Conservation (phyloP, 805 yeast species). For the Alloascoidea hylecoeti region DNA sequence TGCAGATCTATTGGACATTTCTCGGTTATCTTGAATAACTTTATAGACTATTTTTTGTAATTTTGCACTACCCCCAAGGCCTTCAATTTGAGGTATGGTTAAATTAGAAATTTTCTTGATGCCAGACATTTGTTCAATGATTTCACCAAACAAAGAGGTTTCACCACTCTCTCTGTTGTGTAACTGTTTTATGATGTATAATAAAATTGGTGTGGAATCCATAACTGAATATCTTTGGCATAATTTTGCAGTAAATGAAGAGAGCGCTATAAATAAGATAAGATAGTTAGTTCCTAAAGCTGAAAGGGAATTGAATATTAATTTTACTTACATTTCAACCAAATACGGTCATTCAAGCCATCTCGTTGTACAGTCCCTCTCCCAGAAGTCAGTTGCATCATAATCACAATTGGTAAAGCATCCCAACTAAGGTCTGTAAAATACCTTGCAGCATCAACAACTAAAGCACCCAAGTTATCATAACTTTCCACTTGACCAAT, state of each 20-base stretch:
- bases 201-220: constrained; percentile 47
- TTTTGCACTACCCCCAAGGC: constrained; percentile 50
- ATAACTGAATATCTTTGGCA: constrained; percentile 40
- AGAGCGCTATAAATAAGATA: constrained; percentile 28
- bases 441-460: constrained; percentile 65
- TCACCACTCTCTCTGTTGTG: constrained; percentile 45
- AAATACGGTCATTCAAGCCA: constrained; percentile 67
- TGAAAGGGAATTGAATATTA: background rate
- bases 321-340: constrained; percentile 48
- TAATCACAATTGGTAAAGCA: constrained; percentile 56
- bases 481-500: constrained; percentile 83
- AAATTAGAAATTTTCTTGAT: constrained; percentile 56
- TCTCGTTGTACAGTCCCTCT: constrained; percentile 56
- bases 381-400: constrained; percentile 58
- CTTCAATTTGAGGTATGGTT: constrained; percentile 46
- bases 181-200: constrained; percentile 46
- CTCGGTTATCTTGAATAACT: constrained; percentile 47
- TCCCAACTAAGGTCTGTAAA: constrained; percentile 80
- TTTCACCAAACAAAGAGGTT: constrained; percentile 49
- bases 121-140: constrained; percentile 67
- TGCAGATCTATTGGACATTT: constrained; percentile 31
- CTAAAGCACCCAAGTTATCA: constrained; percentile 67
- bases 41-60: constrained; percentile 38
- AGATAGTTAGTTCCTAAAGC: background rate
- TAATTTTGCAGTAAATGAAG: constrained; percentile 65